Conservation (phyloP, 805 yeast genomes). For the Hanseniaspora hatyaiensis region DNA sequence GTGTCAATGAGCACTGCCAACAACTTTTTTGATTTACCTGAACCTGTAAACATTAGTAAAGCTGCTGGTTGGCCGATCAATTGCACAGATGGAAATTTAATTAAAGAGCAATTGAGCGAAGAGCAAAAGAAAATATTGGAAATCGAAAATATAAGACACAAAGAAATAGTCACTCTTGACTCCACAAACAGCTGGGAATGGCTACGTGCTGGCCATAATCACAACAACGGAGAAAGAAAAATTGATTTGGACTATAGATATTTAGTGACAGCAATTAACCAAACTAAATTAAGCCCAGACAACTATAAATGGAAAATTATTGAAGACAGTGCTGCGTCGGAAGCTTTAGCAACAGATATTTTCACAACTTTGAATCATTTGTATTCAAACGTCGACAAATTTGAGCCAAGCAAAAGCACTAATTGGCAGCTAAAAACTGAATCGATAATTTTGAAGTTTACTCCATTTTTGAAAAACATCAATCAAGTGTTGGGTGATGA, state of each 20-base stretch:
- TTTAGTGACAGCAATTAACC: slow-evolving; percentile 42
- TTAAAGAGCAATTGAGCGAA: slow-evolving; percentile 21
- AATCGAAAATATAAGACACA: slow-evolving; percentile 24
- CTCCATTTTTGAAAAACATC: slow-evolving; percentile 38
- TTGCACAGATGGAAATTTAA: slow-evolving; percentile 20
- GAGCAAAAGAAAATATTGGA: slow-evolving; percentile 22
- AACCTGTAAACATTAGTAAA: slow-evolving; percentile 21
- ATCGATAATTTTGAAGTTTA: slow-evolving; percentile 41
- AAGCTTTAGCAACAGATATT: slow-evolving; percentile 26
- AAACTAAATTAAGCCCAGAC: slow-evolving; percentile 39
- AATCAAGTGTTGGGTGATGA: slow-evolving; percentile 16
- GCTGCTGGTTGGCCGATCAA: slow-evolving; percentile 28
- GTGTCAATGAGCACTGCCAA: slow-evolving; percentile 32
- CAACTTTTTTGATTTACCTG: slow-evolving; percentile 33
- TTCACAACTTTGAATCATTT: slow-evolving; percentile 7
- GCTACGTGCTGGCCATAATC: slow-evolving; percentile 36
- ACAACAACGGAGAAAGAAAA: slow-evolving; percentile 40
- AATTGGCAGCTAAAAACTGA: slow-evolving; percentile 47
- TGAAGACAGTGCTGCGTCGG: slow-evolving; percentile 29
- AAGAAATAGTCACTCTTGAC: slow-evolving; percentile 20
- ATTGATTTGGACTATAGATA: slow-evolving; percentile 42
- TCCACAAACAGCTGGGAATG: slow-evolving; percentile 36
- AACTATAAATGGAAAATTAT: slow-evolving; percentile 34
- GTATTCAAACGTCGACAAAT: slow-evolving; percentile 29
- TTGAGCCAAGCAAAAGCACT: slow-evolving; percentile 31